These are phyloP conservation scores for Akanthomyces uredinophilus DNA, from an alignment of 2,329 filamentous ascomycete genomes.

Conservation along the genomic window DNA sequence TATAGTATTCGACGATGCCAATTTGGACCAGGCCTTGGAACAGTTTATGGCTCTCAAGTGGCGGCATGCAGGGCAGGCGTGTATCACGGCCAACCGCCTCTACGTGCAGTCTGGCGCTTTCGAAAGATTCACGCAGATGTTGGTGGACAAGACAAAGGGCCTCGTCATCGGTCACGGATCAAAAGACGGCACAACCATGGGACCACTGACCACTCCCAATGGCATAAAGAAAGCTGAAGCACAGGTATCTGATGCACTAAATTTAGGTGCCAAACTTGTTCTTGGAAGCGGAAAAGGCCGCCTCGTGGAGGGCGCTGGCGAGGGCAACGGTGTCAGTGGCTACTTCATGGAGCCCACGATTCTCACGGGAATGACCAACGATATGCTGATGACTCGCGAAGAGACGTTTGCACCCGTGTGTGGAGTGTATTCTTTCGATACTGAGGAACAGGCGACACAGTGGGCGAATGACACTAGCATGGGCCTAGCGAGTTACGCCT, in stretches of 20 bases:
- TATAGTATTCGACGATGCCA: constrained; percentile 63
- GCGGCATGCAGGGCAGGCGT: constrained; percentile 68
- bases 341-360: constrained; percentile 67
- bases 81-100: constrained; percentile 58
- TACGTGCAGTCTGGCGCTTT: constrained; percentile 58
- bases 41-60: constrained; percentile 63
- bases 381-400: constrained; percentile 62
- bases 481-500: constrained; percentile 69
- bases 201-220: constrained; percentile 30
- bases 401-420: constrained; percentile 71
- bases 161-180: constrained; percentile 59
- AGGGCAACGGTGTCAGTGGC: constrained; percentile 44
- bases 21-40: constrained; percentile 59
- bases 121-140: constrained; percentile 52
- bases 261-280: constrained; percentile 7
- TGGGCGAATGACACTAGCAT: constrained; percentile 63
- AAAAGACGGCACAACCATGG: constrained; percentile 31
- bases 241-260: constrained; percentile 53
- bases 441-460: constrained; percentile 63
- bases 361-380: constrained; percentile 58
- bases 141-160: constrained; percentile 46
- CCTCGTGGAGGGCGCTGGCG: constrained; percentile 25
- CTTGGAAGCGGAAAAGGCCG: constrained; percentile 10
- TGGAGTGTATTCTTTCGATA: constrained; percentile 63
- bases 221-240: constrained; percentile 34